Percentiles rank a stretch among this genome's conserved stretches.
Conservation (phyloP, 768 basidiomycete genomes). For the Tubosaeta brunneosetosa region DNA sequence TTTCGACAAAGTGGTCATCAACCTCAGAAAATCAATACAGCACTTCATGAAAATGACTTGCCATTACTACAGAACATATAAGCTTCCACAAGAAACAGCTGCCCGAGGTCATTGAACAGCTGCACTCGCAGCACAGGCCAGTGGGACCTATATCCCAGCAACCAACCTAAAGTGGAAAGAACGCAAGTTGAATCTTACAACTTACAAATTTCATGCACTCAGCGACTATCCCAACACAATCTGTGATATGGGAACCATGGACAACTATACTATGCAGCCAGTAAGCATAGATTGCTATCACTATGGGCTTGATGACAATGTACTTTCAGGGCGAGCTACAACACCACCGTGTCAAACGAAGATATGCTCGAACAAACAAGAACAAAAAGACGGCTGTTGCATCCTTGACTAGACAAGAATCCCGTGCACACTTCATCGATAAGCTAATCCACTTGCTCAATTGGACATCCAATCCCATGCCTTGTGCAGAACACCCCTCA, state of each 20-base stretch:
- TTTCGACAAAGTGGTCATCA: not conserved
- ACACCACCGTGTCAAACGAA: not conserved
- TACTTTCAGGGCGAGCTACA: not conserved
- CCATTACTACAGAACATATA: not conserved
- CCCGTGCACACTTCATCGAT: not conserved
- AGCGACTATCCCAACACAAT: not conserved
- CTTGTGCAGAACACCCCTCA: not conserved
- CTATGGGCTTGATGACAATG: too few relatives aligned
- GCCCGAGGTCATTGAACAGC: not conserved
- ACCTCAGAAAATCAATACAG: not conserved
- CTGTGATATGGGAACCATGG: not conserved
- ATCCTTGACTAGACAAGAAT: not conserved
- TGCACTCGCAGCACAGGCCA: not conserved
- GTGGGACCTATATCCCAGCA: not conserved
- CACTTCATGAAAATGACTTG: not conserved
- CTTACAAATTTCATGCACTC: not conserved
- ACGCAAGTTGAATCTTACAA: not conserved
- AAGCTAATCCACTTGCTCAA: not conserved
- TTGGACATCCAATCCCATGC: not conserved
- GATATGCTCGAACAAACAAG: not conserved
- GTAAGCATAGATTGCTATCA: too few relatives aligned
- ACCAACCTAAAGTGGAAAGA: not conserved
- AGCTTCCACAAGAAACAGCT: not conserved
- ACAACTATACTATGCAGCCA: not conserved
- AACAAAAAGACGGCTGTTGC: not conserved